These are phyloP conservation scores for Beauveria rudraprayagi DNA, from an alignment of 2,329 filamentous ascomycete species.

Conservation along the genomic window DNA sequence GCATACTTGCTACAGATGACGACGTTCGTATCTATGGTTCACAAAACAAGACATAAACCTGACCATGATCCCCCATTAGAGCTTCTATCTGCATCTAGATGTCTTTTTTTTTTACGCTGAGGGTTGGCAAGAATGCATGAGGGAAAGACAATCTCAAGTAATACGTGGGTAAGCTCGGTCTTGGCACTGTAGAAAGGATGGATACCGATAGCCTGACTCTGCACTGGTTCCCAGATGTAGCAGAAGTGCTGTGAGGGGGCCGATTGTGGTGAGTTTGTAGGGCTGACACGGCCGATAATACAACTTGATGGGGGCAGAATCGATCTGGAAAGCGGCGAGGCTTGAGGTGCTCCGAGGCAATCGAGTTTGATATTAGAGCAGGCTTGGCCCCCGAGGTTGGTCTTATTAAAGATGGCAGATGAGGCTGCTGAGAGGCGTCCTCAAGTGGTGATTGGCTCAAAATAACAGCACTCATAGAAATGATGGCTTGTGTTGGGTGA, in stretches of 20 bases:
- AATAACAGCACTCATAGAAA: background rate
- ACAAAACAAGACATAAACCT: too few relatives aligned
- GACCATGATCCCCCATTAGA: too few relatives aligned
- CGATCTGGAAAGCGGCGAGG: background rate
- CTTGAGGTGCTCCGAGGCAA: background rate
- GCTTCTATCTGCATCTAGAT: too few relatives aligned
- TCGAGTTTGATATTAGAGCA: background rate
- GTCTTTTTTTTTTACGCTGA: too few relatives aligned
- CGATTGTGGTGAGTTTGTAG: background rate
- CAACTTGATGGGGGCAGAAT: slow-evolving; percentile 3
- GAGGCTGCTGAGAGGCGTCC: background rate
- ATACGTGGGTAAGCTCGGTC: background rate
- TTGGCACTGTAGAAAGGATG: background rate
- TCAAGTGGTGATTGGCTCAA: background rate
- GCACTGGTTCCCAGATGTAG: background rate
- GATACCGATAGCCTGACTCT: background rate
- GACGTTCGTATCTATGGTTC: too few relatives aligned
- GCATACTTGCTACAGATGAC: too few relatives aligned
- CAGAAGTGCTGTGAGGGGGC: background rate
- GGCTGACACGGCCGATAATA: background rate
- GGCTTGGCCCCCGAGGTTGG: background rate
- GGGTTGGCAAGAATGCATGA: background rate
- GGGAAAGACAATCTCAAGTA: background rate
- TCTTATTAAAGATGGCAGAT: background rate
- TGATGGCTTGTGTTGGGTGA: background rate